Conservation (phyloP, 2,329 filamentous ascomycete genomes). For the Colletotrichum spaethianum region DNA sequence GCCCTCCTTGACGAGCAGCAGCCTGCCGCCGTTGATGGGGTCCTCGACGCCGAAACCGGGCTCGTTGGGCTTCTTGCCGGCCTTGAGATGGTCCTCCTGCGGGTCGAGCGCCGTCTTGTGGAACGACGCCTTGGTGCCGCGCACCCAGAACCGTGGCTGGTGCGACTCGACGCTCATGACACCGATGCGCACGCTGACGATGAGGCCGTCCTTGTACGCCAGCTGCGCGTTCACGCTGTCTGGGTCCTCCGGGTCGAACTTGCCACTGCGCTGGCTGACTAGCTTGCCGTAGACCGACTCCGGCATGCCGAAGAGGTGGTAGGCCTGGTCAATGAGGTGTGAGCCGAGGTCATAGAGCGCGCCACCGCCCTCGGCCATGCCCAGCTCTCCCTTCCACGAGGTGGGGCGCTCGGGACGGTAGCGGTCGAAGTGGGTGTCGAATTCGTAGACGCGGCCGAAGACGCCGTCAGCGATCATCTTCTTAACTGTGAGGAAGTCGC, state of each 20-base stretch:
- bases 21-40: slow-evolving; percentile 66
- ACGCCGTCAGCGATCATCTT: slow-evolving; percentile 71
- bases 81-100: slow-evolving; percentile 81
- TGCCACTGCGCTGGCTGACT: slow-evolving; percentile 72
- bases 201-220: slow-evolving; percentile 73
- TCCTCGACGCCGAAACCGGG: slow-evolving; percentile 76
- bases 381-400: slow-evolving; percentile 77
- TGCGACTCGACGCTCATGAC: slow-evolving; percentile 77
- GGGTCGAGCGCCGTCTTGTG: slow-evolving; percentile 80
- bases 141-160: slow-evolving; percentile 83
- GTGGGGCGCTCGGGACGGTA: slow-evolving; percentile 72
- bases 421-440: slow-evolving; percentile 85
- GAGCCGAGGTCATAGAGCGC: slow-evolving; percentile 82
- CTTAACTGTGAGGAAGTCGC: slow-evolving; percentile 80
- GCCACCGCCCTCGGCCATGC: slow-evolving; percentile 74
- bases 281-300: slow-evolving; percentile 77
- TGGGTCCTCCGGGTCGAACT: slow-evolving; percentile 62
- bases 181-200: slow-evolving; percentile 79
- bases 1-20: slow-evolving; percentile 69
- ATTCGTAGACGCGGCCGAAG: slow-evolving; percentile 82
- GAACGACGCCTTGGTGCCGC: slow-evolving; percentile 81
- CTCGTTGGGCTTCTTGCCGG: slow-evolving; percentile 73
- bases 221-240: slow-evolving; percentile 76
- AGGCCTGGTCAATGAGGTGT: slow-evolving; percentile 83
- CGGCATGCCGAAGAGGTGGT: slow-evolving; percentile 79